phyloP scores from a whole-genome alignment of 208 protist species.

The Leishmania guyanensis region DNA sequence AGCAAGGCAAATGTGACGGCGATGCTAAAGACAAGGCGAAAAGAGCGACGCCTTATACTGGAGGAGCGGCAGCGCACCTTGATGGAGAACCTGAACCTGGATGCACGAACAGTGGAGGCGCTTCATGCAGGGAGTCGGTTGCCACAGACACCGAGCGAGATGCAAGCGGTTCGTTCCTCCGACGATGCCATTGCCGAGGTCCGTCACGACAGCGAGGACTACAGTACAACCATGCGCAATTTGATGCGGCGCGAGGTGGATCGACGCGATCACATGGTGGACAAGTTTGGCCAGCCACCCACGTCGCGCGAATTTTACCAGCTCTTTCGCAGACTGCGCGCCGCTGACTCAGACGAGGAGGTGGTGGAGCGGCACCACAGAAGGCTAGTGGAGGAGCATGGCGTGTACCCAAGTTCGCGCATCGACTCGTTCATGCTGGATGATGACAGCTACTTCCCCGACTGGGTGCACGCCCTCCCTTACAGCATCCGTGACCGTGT shows the following conservation, averaged over 20 bases:
- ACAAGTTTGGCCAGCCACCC: conserved; percentile 76
- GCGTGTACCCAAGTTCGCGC: conserved; percentile 70
- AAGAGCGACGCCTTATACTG: conserved; percentile 39
- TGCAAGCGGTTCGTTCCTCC: conserved; percentile 36
- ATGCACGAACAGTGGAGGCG: conserved; percentile 37
- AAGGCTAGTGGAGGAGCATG: conserved; percentile 77
- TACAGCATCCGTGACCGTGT: conserved; percentile 87
- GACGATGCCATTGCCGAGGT: conserved; percentile 34
- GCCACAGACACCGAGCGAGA: conserved; percentile 35
- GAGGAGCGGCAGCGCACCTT: conserved; percentile 43
- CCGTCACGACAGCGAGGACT: conserved; percentile 18
- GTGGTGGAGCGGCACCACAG: conserved; percentile 58
- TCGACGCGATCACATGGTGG: conserved; percentile 67
- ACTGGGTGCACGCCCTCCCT: conserved; percentile 84
- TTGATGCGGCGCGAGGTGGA: conserved; percentile 75
- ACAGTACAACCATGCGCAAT: conserved; percentile 39
- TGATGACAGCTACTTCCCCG: conserved; percentile 84
- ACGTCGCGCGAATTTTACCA: conserved; percentile 73
- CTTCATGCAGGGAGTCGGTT: conserved; percentile 35
- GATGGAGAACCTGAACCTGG: conserved; percentile 41
- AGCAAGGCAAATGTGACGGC: conserved; percentile 63
- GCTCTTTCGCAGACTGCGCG: conserved; percentile 60
- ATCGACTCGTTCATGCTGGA: conserved; percentile 91
- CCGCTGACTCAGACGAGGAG: conserved; percentile 60
- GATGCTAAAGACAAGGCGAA: conserved; percentile 52